Evolutionary conservation across 2,329 filamentous ascomycete species (phyloP).

Genomic region (Xylariaceae sp.): DNA sequence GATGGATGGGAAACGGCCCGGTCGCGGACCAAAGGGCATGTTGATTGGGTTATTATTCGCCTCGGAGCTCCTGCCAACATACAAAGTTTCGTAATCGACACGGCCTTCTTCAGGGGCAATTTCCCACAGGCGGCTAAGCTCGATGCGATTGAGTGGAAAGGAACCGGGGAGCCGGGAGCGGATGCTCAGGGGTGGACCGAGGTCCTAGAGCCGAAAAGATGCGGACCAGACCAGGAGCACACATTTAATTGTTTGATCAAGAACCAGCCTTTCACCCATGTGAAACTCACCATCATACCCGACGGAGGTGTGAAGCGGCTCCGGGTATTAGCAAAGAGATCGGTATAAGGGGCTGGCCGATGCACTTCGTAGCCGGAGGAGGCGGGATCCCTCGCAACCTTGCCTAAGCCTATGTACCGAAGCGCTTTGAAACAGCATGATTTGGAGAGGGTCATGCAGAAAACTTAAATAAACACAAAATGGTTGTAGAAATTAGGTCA

Average conservation of each 20-base stretch:
- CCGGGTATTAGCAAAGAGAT: slow-evolving; percentile 64
- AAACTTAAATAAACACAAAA: too few relatives aligned
- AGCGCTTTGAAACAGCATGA: too few relatives aligned
- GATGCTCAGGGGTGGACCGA: slow-evolving; percentile 59
- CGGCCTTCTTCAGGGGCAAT: slow-evolving; percentile 78
- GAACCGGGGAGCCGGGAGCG: slow-evolving; percentile 48
- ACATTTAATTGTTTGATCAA: slow-evolving; percentile 52
- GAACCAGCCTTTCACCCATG: slow-evolving; percentile 65
- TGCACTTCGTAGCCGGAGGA: background rate
- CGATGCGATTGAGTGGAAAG: slow-evolving; percentile 53
- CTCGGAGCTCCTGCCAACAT: slow-evolving; percentile 62
- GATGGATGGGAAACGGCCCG: slow-evolving; percentile 83
- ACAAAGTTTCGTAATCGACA: slow-evolving; percentile 67
- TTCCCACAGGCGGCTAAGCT: slow-evolving; percentile 72
- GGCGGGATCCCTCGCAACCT: too few relatives aligned
- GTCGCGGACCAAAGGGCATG: slow-evolving; percentile 63
- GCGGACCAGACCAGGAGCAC: slow-evolving; percentile 68
- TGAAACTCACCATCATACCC: slow-evolving; percentile 88
- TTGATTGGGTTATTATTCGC: slow-evolving; percentile 75
- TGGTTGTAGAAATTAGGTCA: too few relatives aligned
- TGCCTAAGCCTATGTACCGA: too few relatives aligned
- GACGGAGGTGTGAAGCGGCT: slow-evolving; percentile 90
- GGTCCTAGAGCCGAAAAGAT: slow-evolving; percentile 61
- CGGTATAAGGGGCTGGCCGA: slow-evolving; percentile 16
- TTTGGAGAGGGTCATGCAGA: too few relatives aligned